Evolutionary conservation across 768 basidiomycete genomes (phyloP), one percentile per base, ranked within the genome.

Genomic region (Pholiota microspora): DNA sequence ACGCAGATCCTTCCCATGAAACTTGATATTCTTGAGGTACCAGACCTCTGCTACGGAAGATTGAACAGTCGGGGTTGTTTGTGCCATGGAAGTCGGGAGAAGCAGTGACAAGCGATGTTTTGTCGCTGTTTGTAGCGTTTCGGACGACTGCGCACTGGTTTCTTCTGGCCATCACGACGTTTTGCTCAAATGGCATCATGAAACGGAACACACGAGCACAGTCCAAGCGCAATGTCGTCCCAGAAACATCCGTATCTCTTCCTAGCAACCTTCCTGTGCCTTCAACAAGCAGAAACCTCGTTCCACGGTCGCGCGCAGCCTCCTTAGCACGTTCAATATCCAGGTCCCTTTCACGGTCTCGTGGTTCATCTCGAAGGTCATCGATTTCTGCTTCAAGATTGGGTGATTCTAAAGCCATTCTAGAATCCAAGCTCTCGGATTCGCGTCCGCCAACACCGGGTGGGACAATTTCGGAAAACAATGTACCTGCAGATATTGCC

Each of bases 21-120:
- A 93, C 2, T 62, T 53, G 45, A 91, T 81, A 24, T 77, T 67
- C 67, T 92, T 92, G 67, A 92, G 82, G 66, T 85, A 81, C 90
- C 90, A 93, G 15, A 90, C 82, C 40, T 91, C 86, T 38, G 73
- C 78, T 46, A 72, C 65, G 2, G 80, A 81, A 24, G 71, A 68
- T 35, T 76, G 73, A 6, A 75, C 56, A 1, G 70, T 72, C 16
- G 71, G 67, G 1, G 62, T 55, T 40, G 69, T 62, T 51, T 60
- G 51, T 35, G 64, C 64, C 67, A 67, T 69, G 56, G 40, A 16
- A 25, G 59, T 54, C 32, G 27, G 32, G 46, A 46, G 7, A 28
- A 54, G 44, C 12, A 50, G 25, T 12, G 29, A 34, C 16, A 35
- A 29, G 46, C 25, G 45, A 42, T n/a, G n/a, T n/a, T n/a, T n/a